phyloP scores from a whole-genome alignment of 768 basidiomycete species.

The Trametes sanguinea region DNA sequence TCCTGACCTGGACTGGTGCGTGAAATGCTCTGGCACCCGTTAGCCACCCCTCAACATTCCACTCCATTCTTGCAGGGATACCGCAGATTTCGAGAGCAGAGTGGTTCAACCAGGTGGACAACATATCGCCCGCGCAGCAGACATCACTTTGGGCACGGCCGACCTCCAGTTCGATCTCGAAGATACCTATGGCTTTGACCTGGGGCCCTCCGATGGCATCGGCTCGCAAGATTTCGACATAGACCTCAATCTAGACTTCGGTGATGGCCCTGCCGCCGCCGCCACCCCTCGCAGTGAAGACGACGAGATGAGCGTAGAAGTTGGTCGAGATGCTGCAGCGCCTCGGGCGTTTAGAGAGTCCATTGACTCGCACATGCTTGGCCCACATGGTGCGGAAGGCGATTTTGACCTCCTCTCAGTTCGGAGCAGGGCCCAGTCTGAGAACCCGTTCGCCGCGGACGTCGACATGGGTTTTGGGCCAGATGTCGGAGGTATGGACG shows the following conservation, averaged over 20 bases:
- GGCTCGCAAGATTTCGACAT: constrained; percentile 83
- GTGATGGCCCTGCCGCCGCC: constrained; percentile 50
- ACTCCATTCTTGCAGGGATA: constrained; percentile 56
- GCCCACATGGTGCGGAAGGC: constrained; percentile 44
- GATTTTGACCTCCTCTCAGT: constrained; percentile 68
- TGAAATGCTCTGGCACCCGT: too few relatives aligned
- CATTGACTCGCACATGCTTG: constrained; percentile 62
- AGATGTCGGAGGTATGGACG: constrained; percentile 53
- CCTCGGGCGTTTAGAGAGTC: constrained; percentile 52
- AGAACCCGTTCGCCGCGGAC: constrained; percentile 63
- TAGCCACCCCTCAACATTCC: background rate
- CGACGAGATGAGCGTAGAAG: constrained; percentile 67
- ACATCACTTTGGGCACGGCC: constrained; percentile 82
- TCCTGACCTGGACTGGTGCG: constrained; percentile 78
- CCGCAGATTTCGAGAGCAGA: constrained; percentile 68
- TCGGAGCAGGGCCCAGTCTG: constrained; percentile 63
- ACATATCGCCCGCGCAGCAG: constrained; percentile 81
- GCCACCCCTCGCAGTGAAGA: constrained; percentile 36
- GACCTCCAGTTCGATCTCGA: constrained; percentile 70
- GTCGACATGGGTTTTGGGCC: constrained; percentile 53
- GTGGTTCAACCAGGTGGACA: constrained; percentile 68
- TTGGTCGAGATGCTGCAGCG: constrained; percentile 70
- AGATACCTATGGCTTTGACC: constrained; percentile 68
- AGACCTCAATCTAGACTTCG: constrained; percentile 80
- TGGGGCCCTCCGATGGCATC: constrained; percentile 79